Evolutionary conservation across 1,284 basidiomycete genomes (phyloP).

Genomic region (Trichosporon inkin): DNA sequence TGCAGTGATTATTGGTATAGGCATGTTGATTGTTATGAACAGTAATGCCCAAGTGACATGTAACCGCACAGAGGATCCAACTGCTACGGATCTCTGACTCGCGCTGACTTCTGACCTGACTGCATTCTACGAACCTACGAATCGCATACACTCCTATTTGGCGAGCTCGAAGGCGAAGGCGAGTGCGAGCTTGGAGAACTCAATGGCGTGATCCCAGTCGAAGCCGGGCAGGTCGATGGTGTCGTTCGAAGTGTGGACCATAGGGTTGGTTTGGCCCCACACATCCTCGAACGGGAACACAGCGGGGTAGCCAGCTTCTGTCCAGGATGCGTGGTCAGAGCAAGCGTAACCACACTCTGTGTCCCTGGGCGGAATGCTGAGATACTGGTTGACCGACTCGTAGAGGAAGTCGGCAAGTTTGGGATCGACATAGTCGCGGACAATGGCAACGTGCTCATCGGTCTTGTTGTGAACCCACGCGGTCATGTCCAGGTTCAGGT

Average conservation of each 20-base stretch:
- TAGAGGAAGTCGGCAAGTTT: slow-evolving; percentile 70
- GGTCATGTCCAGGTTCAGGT: slow-evolving; percentile 82
- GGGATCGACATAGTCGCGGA: slow-evolving; percentile 78
- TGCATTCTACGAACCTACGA: neutral
- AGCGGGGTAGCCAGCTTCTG: slow-evolving; percentile 75
- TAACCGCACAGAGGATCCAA: too few relatives aligned
- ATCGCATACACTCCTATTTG: neutral
- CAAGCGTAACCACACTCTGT: slow-evolving; percentile 90
- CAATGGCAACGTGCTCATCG: slow-evolving; percentile 78
- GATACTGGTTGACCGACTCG: slow-evolving; percentile 64
- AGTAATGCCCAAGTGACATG: too few relatives aligned
- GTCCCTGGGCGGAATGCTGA: slow-evolving; percentile 48
- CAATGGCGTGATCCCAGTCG: slow-evolving; percentile 58
- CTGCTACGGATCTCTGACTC: neutral
- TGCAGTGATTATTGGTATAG: too few relatives aligned
- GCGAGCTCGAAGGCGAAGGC: slow-evolving; percentile 74
- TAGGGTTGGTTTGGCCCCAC: slow-evolving; percentile 58
- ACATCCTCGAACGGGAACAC: slow-evolving; percentile 63
- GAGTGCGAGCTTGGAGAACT: slow-evolving; percentile 81
- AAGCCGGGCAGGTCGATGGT: slow-evolving; percentile 80
- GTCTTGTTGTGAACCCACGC: slow-evolving; percentile 21
- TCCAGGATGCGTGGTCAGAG: slow-evolving; percentile 76
- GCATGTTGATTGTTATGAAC: too few relatives aligned
- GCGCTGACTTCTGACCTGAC: neutral
- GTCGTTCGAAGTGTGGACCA: slow-evolving; percentile 79